phyloP scores from a whole-genome alignment of 164 flowering plant genomes.

The Brasenia schreberi region DNA sequence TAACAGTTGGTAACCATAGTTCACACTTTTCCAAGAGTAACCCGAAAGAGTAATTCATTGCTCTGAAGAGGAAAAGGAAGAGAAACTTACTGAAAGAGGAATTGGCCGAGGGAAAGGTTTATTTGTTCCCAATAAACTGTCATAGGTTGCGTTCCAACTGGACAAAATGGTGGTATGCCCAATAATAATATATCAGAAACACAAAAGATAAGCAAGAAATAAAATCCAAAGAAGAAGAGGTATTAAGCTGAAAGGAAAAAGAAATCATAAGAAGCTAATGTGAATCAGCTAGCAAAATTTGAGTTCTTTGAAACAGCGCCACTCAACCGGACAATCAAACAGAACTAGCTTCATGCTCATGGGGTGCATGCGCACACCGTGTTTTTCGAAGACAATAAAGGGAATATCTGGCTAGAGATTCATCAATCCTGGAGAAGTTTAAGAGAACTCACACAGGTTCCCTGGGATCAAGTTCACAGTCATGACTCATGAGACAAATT shows the following conservation, averaged over 20 bases:
- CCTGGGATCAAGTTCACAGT: neutral
- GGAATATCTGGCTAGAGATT: conserved; percentile 1
- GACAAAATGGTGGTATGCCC: conserved; percentile 1
- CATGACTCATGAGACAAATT: neutral
- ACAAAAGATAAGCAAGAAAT: too few relatives aligned
- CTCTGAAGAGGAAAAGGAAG: neutral
- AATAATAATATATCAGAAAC: too few relatives aligned
- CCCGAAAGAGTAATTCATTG: neutral
- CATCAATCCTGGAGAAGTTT: neutral
- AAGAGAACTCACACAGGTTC: neutral
- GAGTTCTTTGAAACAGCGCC: too few relatives aligned
- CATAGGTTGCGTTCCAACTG: conserved; percentile 79
- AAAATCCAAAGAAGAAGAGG: too few relatives aligned
- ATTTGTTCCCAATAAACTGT: conserved; percentile 56
- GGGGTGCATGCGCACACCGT: too few relatives aligned
- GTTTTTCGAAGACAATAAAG: too few relatives aligned
- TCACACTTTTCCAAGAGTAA: neutral
- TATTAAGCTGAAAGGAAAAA: too few relatives aligned
- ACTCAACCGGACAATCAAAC: too few relatives aligned
- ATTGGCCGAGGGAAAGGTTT: conserved; percentile 53
- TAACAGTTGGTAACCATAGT: neutral
- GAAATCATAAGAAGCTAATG: too few relatives aligned
- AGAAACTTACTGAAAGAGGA: conserved; percentile 56
- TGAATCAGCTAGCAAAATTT: too few relatives aligned
- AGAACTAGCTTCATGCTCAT: too few relatives aligned